Evolutionary conservation across 1,139 yeast genomes (phyloP), one percentile per base, ranked within the genome.

Genomic region (Petasospora fabianii): DNA sequence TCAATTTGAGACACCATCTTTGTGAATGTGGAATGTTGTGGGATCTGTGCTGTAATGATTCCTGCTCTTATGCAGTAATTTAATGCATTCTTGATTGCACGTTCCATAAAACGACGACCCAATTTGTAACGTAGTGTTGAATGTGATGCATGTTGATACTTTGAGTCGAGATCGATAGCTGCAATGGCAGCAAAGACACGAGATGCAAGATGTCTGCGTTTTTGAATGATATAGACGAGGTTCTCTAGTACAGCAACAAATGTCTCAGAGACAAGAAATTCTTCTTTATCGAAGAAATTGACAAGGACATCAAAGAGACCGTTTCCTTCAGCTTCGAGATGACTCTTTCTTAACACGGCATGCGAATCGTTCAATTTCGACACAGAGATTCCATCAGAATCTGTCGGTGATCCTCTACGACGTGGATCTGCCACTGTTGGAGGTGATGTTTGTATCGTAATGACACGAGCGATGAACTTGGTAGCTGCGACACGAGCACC

Each of bases 381-480:
- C 35, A 85, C 65, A 16, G 85, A 81, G 34, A 80, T 74, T 27
- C 73, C 77, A 14, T 58, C 51, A 3, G 30, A 28, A 15, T 40
- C 43, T n/a, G 36, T 19, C 8, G 34, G 17, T 6, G 35, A 36
- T 20, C 41, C 56, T 34, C 60, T 49, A 38, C 63, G 57, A 42
- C 62, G 55, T 32, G 51, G 55, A 34, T 44, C 55, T 7, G 40
- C 29, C 6, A 35, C 24, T 4, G 18, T 37, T 27, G 40, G 41
- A 5, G 34, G 42, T 5, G 77, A 67, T 18, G 84, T 71, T 53
- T 90, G 96, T 21, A 78, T 76, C 41, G 78, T 77, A 28, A 90
- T 77, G 3, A 87, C 75, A 36, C 77, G 75, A 40, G 84, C 77
- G 8, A 87, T 75, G 47, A 90, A 80, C 60, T 84, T 86, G 39